Conservation (phyloP, 805 yeast species). For the Barnettozyma pratensis region DNA sequence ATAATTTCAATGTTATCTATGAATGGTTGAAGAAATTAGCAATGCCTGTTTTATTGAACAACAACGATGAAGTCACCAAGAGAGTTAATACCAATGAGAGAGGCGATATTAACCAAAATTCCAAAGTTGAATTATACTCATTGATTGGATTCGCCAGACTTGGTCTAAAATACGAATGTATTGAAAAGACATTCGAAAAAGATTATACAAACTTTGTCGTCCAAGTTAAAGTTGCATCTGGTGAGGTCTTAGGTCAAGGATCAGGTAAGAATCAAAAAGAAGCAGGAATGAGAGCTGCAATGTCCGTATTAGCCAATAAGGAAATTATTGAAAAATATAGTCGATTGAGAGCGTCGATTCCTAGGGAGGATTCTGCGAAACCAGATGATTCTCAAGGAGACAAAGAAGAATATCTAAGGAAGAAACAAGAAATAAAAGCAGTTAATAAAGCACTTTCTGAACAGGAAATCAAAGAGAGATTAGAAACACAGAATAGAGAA, state of each 20-base stretch:
- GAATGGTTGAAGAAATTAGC: slow-evolving; percentile 54
- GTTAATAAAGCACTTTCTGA: not conserved
- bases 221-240: slow-evolving; percentile 59
- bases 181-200: slow-evolving; percentile 31
- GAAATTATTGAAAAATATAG: slow-evolving; percentile 60
- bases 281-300: slow-evolving; percentile 86
- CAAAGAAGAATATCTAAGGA: not conserved
- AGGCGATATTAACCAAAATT: slow-evolving; percentile 47
- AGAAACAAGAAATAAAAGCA: not conserved
- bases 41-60: slow-evolving; percentile 35
- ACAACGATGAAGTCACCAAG: slow-evolving; percentile 5
- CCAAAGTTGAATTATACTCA: slow-evolving; percentile 75
- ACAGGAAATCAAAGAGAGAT: not conserved
- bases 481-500: not conserved
- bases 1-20: slow-evolving; percentile 43
- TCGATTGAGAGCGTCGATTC: slow-evolving; percentile 47
- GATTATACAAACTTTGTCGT: slow-evolving; percentile 47
- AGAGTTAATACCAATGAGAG: slow-evolving; percentile 9
- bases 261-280: slow-evolving; percentile 61
- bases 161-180: slow-evolving; percentile 50
- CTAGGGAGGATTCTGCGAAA: slow-evolving; percentile 29
- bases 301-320: slow-evolving; percentile 61
- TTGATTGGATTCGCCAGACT: slow-evolving; percentile 70
- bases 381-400: not conserved
- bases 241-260: slow-evolving; percentile 64